Conservation (phyloP, 495 filamentous ascomycete species). For the Melanomma pulvis-pyrius region DNA sequence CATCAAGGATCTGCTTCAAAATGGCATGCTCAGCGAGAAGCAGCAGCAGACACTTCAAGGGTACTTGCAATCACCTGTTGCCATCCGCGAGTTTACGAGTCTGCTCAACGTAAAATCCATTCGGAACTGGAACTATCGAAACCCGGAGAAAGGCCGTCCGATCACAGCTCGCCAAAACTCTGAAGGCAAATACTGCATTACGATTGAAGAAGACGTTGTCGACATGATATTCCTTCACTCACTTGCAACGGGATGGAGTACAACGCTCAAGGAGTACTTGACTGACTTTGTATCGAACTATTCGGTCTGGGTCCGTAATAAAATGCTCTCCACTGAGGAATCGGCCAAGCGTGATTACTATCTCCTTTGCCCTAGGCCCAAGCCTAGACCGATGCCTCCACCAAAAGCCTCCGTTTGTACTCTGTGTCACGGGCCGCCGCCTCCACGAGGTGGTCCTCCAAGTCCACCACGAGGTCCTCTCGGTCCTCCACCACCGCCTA, state of each 20-base stretch:
- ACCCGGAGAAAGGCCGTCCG: constrained; percentile 21
- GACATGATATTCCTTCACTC: constrained; percentile 30
- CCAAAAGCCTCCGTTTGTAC: constrained; percentile 4
- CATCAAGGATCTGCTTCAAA: constrained; percentile 24
- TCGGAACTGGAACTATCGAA: constrained; percentile 31
- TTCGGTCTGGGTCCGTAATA: constrained; percentile 12
- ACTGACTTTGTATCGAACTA: background rate
- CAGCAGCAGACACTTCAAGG: constrained; percentile 22
- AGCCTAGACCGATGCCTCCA: background rate
- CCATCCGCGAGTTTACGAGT: constrained; percentile 20
- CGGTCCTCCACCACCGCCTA: background rate
- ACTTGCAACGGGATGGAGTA: constrained; percentile 16
- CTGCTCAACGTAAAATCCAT: constrained; percentile 22
- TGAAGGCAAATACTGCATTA: constrained; percentile 27
- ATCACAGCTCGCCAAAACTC: constrained; percentile 23
- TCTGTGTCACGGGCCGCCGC: constrained; percentile 11
- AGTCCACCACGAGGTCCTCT: background rate
- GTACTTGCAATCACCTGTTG: constrained; percentile 24
- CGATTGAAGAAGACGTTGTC: constrained; percentile 25
- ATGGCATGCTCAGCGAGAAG: constrained; percentile 15
- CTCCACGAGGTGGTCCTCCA: background rate
- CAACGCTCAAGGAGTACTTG: constrained; percentile 7
- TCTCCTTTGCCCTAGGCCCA: background rate
- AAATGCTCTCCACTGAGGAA: background rate
- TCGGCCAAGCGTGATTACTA: constrained; percentile 29